Percentiles rank a stretch among this genome's conserved stretches.
Conservation (phyloP, 768 basidiomycete species). For the Leccinum subtestaceum region DNA sequence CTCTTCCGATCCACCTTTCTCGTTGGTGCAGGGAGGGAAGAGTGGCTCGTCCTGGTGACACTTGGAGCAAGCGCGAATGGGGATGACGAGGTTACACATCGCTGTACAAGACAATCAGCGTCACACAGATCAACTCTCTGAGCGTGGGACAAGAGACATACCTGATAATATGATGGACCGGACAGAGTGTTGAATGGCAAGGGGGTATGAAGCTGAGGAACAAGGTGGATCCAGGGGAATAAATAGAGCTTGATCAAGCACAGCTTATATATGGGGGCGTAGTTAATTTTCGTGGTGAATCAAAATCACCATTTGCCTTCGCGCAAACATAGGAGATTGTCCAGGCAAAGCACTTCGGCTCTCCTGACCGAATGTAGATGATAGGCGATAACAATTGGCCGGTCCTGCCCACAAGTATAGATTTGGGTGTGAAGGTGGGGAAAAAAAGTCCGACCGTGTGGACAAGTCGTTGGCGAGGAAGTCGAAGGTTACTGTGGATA, state of each 20-base stretch:
- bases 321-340: slow-evolving; percentile 5
- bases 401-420: not conserved
- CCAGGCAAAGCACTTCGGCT: slow-evolving; percentile 10
- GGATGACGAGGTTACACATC: slow-evolving; percentile 32
- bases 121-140: not conserved
- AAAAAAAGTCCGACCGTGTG: slow-evolving; percentile 6
- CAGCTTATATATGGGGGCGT: slow-evolving; percentile 10
- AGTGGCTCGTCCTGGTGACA: slow-evolving; percentile 26
- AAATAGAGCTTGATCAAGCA: not conserved
- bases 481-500: not conserved
- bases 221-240: not conserved
- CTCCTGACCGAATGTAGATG: slow-evolving; percentile 12
- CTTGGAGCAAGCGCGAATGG: slow-evolving; percentile 32
- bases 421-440: slow-evolving; percentile 3
- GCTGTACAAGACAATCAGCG: slow-evolving; percentile 2
- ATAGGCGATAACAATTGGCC: not conserved
- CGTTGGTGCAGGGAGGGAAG: slow-evolving; percentile 19
- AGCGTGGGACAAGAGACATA: not conserved
- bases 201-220: not conserved
- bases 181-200: not conserved
- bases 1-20: slow-evolving; percentile 19
- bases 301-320: not conserved
- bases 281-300: slow-evolving; percentile 8
- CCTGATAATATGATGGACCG: not conserved
- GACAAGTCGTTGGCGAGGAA: not conserved